A percentile compares a stretch with the other conserved stretches of the same genome.
Conservation (phyloP, 2,329 filamentous ascomycete genomes). For the Sarocladium oryzae region DNA sequence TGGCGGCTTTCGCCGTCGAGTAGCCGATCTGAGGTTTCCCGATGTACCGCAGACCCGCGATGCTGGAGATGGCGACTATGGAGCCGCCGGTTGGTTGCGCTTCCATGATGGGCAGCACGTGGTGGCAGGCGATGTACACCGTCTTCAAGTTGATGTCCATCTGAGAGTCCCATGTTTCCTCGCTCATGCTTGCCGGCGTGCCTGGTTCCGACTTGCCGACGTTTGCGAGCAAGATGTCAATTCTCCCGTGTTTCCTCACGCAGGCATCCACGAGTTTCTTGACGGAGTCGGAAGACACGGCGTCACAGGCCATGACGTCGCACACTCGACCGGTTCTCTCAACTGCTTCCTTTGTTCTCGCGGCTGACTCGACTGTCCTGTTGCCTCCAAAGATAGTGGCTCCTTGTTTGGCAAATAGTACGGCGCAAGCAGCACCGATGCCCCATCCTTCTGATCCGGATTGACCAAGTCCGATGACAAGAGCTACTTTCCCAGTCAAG, state of each 20-base stretch:
- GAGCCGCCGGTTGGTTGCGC: conserved; percentile 31
- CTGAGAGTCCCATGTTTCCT: conserved; percentile 45
- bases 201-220: conserved; percentile 51
- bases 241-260: conserved; percentile 42
- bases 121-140: conserved; percentile 46
- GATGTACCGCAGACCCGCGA: conserved; percentile 46
- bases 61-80: conserved; percentile 42
- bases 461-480: conserved; percentile 40
- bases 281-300: conserved; percentile 45
- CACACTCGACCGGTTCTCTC: conserved; percentile 26
- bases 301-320: conserved; percentile 39
- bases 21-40: conserved; percentile 47
- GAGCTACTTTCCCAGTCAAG: conserved; percentile 35
- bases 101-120: conserved; percentile 49
- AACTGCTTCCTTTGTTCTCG: conserved; percentile 32
- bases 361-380: conserved; percentile 32
- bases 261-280: conserved; percentile 46
- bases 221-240: conserved; percentile 56
- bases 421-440: conserved; percentile 44
- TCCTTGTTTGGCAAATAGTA: conserved; percentile 39
- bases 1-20: conserved; percentile 42
- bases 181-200: conserved; percentile 39
- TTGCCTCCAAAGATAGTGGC: conserved; percentile 46
- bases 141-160: conserved; percentile 50
- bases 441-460: conserved; percentile 39